Evolutionary conservation across 2,329 filamentous ascomycete species (phyloP), one percentile per base, ranked within the genome.

Genomic region (Paraphoma chrysanthemicola): DNA sequence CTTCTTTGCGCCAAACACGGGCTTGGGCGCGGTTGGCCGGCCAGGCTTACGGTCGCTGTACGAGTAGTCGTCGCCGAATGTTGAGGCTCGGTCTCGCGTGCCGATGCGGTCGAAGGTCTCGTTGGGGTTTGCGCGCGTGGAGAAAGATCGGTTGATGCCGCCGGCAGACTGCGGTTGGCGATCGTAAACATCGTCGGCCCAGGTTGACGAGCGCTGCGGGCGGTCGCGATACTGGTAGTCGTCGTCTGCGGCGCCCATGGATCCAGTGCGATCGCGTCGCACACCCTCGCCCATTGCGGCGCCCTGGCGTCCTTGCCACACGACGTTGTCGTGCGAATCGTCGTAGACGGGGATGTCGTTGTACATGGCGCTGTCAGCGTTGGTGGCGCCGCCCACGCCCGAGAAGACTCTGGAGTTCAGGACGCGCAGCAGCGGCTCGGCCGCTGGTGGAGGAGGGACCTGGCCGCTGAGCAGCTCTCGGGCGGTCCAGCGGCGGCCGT

Each of bases 311-410:
- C 90, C 90, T 72, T 93, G 90, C 92, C 92, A 96, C 6, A 93
- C 88, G 8, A 92, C 88, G 66, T 93, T 88, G 66, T 97, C 93
- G 71, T 92, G 90, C 39, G 83, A 80, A 58, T 94, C 88, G 68
- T 94, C 92, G 77, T 97, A 98, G 23, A 96, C 86, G 11, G 95
- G 94, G 17, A 90, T 86, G 70, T 98, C 93, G 78, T 98, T 98
- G 83, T 98, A 98, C 88, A 65, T 65, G 48, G 62, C 62, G 41
- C 36, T 43, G 11, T 65, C 62, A 39, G 54, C 57, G 12, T 47
- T 48, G 2, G 56, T 44, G 31, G 59, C 64, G 57, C 77, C 77
- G 31, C 83, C 79, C 56, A 86, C 82, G 45, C 93, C 92, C 42
- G 87, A 88, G 77, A 99, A 99, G 48, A 90, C 84, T 55, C 93